Base-by-base conservation (phyloP, 1,284 basidiomycete genomes). In the Ustilago crameri region DNA sequence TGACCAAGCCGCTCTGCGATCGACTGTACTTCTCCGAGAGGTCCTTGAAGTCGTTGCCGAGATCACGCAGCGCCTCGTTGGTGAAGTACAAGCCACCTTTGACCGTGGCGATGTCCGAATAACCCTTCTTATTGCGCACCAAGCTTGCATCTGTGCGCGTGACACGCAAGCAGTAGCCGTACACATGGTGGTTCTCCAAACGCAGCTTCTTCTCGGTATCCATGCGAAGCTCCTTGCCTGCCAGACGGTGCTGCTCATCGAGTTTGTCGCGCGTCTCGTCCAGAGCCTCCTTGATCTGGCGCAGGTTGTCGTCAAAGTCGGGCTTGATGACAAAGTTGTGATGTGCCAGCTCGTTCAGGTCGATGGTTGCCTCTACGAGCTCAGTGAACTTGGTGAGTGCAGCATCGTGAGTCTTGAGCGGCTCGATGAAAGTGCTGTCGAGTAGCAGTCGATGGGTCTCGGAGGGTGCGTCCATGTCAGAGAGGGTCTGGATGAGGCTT, bases 161-260 rank as follows among this genome's bases (percentile, higher is more conserved):
- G 37, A 98, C 85, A 22, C 96, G 87, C 85, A 98, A 92, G 78
- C 92, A 95, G 82, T 98, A 96, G 3, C 95, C 95, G 82, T 97
- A 94, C 5, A 89, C 88, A 59, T 88, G 88, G 64, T 91, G 93
- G 79, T 96, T 95, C 85, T 99, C 96, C 32, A 99, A 86, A 84
- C 98, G 95, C 18, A 98, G 86, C 85, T 98, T 98, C 86, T 97
- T 96, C 81, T 96, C 93, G 1, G 93, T 88, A 34, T 95, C 93
- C n/a, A 98, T 81, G 4, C 87, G 88, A 1, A 98, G 87, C 51
- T 93, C 91, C 8, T 86, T 84, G 8, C 91, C 92, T 0, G 90
- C 90, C 3, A 86, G 80, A 15, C 86, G 85, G 82, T 98, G 95
- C 83, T 97, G 93, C 7, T 87, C 87, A 75, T 98, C 93, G 17